Evolutionary conservation across 2,329 filamentous ascomycete genomes (phyloP), one percentile per base, ranked within the genome.

Genomic region (Epichloe typhina): DNA sequence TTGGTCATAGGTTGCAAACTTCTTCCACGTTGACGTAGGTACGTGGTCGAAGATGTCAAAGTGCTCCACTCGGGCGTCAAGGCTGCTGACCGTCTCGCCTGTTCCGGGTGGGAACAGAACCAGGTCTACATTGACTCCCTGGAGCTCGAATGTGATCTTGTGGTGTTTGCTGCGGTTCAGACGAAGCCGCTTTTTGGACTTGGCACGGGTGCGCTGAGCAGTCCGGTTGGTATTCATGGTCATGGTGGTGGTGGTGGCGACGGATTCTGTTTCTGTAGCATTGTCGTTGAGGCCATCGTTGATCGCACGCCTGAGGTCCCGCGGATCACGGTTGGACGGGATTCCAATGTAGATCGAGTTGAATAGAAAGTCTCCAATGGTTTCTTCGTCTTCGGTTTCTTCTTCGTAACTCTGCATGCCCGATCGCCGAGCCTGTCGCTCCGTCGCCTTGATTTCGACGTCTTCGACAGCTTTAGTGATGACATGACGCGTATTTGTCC

Each of bases 311-410:
- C 87, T 76, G 9, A 97, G 75, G 33, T 95, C 88, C 49, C 80
- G 80, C 5, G 89, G 88, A 58, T 97, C 91, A 52, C 84, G 81
- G 58, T 90, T 93, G 11, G 86, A 78, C 0, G 91, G 86, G 17
- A 98, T 86, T 13, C 87, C 89, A 59, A 98, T 96, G 70, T 96
- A 98, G 50, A 98, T 95, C 0, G 93, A 98, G 64, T 98, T 97
- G 75, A 98, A 98, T 15, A 98, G 74, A 58, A 94, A 95, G 64
- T 98, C 94, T 5, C 88, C 89, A 66, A 97, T 94, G 5, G 86
- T 86, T 12, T 82, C 87, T 65, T 90, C 86, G 42, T 90, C 85
- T 46, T 95, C 86, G 21, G 84, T 77, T 23, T 91, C 82, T 37
- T 82, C 83, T 49, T 83, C 85, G 50, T 77, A 73, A 8, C 76